Evolutionary conservation across 331 rosid genomes (phyloP), one percentile per base, ranked within the genome.

Genomic region (Erythrophleum ivorense): DNA sequence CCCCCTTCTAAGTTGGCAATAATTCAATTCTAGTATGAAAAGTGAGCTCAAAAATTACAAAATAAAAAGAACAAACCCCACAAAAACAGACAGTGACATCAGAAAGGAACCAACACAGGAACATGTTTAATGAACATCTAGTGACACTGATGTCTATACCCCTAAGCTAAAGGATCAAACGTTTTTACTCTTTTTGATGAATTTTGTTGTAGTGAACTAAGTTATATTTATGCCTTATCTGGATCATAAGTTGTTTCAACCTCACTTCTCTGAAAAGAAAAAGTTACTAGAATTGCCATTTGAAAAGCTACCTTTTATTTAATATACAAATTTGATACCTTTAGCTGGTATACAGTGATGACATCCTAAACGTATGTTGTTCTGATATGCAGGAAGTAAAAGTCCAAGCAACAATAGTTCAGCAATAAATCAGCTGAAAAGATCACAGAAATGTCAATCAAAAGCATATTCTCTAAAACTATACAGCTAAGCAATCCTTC

Each of bases 401-500:
- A 58, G 21, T 14, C 38, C 84, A 24, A 31, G n/a, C 57, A 73
- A 63, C 41, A 50, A 46, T 12, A 45, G 54, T 19, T 71, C 21
- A 54, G 76, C 40, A 31, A 62, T 9, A 29, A 60, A 31, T 29
- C 68, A 62, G 31, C 12, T 62, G 40, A 10, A 24, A 29, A 60
- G 33, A n/a, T 21, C 10, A 24, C 38, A 59, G 66, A 7, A 72
- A 74, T 57, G 53, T 43, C 48, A 60, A 78, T 40, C 62, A 73
- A 53, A 57, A 65, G 50, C 16, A 31, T 48, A 60, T 24, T 40
- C 31, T 19, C 62, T 15, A 43, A 48, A n/a, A 64, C 55, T 63
- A 75, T 64, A 63, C 71, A 76, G 82, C 59, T 46, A 54, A 79
- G 75, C 45, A 75, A 63, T 52, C 71, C 67, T 85, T 71, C 18